Evolutionary conservation across 768 basidiomycete genomes (phyloP), one percentile per base, ranked within the genome.

Genomic region (Pleurotus salmoneostramineus): DNA sequence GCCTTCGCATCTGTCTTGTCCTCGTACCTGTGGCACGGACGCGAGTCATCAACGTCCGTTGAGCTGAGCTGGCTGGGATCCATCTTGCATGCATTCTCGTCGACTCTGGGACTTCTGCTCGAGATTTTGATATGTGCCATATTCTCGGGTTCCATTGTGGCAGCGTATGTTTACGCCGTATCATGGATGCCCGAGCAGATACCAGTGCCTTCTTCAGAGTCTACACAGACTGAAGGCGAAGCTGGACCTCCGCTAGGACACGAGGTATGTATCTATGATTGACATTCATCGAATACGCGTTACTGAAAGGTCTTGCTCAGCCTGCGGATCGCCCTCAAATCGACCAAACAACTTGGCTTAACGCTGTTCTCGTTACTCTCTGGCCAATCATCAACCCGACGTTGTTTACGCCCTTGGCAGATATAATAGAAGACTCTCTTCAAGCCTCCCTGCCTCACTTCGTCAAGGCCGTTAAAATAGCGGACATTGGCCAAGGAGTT

Each of bases 311-410:
- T 4, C 17, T 44, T 21, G 21, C 21, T 31, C 42, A 40, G 40
- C 44, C 27, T 44, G 40, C 14, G 11, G 8, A 44, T 31, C 17
- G 2, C 8, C 58, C 61, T 1, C 50, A 61, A 0, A 71, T 75
- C 1, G 77, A 79, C 64, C 68, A 72, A 3, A 74, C 76, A 15
- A 56, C 62, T 17, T 91, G 89, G 91, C 76, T 89, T 35, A 90
- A 91, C 68, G 72, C 81, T 3, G 68, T 90, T 51, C 69, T 88
- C 27, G 69, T 73, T 40, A 77, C 80, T 2, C 67, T 91, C 7
- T 92, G 91, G 90, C 88, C 88, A 0, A 78, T 90, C 57, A 72
- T 91, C 59, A 88, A 91, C 65, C 88, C 90, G 2, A 76, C 83
- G 27, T 73, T 91, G 50, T 85, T 87, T 68, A 71, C 70, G 6